Conservation (phyloP, 2,329 filamentous ascomycete species). For the Ceratocystis huliohia region DNA sequence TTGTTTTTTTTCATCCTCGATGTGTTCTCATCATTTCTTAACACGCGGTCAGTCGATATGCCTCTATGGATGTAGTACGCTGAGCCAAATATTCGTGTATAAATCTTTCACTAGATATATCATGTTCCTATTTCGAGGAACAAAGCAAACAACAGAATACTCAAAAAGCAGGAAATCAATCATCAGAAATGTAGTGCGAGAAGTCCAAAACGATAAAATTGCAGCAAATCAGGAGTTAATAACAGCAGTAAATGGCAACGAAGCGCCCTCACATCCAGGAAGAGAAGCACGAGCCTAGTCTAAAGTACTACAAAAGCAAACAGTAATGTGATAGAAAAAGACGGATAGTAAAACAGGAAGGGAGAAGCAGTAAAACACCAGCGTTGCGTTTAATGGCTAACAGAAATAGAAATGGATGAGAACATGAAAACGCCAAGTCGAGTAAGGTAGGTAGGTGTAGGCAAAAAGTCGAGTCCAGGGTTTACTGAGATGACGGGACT, state of each 20-base stretch:
- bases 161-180: background rate
- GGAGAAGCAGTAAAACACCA: background rate
- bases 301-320: conserved; percentile 1
- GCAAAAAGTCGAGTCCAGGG: background rate
- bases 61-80: background rate
- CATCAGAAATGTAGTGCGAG: background rate
- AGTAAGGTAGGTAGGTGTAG: background rate
- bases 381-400: background rate
- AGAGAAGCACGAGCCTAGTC: conserved; percentile 9
- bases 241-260: background rate
- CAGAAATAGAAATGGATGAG: background rate
- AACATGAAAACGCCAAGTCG: conserved; percentile 8
- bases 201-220: background rate
- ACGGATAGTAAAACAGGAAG: background rate
- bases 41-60: background rate
- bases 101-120: conserved; percentile 1
- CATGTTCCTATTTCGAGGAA: background rate
- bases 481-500: conserved; percentile 3
- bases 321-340: background rate
- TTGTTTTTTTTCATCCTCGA: background rate
- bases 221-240: background rate
- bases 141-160: background rate
- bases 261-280: background rate
- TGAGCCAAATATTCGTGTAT: background rate
- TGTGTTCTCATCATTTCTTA: background rate